phyloP scores from a whole-genome alignment of 2,329 filamentous ascomycete species.

The Trichophyton equinum region DNA sequence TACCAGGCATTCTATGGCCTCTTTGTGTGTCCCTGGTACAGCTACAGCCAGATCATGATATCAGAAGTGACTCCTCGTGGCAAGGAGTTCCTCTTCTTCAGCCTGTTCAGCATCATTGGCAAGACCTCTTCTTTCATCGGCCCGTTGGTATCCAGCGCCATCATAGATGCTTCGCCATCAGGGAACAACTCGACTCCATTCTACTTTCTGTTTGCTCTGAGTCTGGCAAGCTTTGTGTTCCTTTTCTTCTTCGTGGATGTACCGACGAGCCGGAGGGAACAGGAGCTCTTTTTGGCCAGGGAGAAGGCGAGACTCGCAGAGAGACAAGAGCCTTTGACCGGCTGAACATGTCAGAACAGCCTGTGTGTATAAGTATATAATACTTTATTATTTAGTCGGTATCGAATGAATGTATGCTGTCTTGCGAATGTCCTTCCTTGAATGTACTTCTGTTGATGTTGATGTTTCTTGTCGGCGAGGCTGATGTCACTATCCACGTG shows the following conservation, averaged over 20 bases:
- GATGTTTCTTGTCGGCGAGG: too few species aligned
- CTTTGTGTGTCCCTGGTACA: slow-evolving; percentile 58
- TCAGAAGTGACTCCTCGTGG: slow-evolving; percentile 55
- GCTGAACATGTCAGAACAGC: not conserved
- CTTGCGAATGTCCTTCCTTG: too few species aligned
- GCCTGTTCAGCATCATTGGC: slow-evolving; percentile 54
- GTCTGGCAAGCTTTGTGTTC: slow-evolving; percentile 43
- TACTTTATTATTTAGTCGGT: not conserved
- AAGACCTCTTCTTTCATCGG: slow-evolving; percentile 58
- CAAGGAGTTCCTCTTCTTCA: slow-evolving; percentile 60
- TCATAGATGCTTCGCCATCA: slow-evolving; percentile 49
- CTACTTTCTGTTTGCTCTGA: slow-evolving; percentile 52
- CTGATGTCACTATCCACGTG: not conserved
- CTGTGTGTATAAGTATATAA: not conserved
- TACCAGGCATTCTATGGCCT: slow-evolving; percentile 49
- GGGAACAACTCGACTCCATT: slow-evolving; percentile 47
- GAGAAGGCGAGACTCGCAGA: slow-evolving; percentile 14
- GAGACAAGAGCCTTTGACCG: not conserved
- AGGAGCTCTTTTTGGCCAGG: slow-evolving; percentile 42
- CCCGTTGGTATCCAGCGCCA: slow-evolving; percentile 54
- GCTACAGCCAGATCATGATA: slow-evolving; percentile 59
- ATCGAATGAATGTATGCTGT: not conserved
- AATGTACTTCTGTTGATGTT: too few species aligned
- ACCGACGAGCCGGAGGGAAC: slow-evolving; percentile 48
- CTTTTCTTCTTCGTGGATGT: slow-evolving; percentile 44